A percentile compares a stretch with the other conserved stretches of the same genome.
Evolutionary conservation across 805 yeast species (phyloP).

Genomic region (Myxozyma udenii): DNA sequence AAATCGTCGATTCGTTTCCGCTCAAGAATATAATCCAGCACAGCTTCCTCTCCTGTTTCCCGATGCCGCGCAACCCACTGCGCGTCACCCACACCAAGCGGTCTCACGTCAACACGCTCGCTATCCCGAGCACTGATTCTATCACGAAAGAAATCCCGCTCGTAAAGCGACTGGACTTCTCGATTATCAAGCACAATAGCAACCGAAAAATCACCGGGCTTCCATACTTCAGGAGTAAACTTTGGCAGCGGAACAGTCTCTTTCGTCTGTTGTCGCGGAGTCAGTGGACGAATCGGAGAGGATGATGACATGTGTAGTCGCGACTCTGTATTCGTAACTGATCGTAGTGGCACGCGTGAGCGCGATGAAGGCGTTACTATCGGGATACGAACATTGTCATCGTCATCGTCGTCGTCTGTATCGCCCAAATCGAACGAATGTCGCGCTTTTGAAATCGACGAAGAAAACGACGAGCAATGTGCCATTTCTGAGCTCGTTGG

Average conservation of each 20-base stretch:
- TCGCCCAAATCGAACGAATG: background rate
- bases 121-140: conserved; percentile 50
- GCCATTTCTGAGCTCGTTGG: background rate
- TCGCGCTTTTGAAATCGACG: background rate
- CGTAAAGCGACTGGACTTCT: conserved; percentile 66
- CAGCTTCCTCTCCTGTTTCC: conserved; percentile 56
- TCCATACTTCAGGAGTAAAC: conserved; percentile 50
- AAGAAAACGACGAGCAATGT: background rate
- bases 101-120: conserved; percentile 50
- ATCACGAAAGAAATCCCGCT: conserved; percentile 65
- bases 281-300: background rate
- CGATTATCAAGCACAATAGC: conserved; percentile 71
- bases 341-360: background rate
- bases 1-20: conserved; percentile 87
- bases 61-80: conserved; percentile 80
- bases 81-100: conserved; percentile 81
- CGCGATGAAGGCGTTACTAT: background rate
- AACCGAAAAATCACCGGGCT: conserved; percentile 55
- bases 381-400: background rate
- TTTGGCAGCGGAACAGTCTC: background rate
- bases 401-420: background rate
- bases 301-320: background rate
- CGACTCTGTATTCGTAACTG: background rate
- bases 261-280: background rate
- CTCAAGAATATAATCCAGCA: conserved; percentile 81